These are phyloP conservation scores for Colletotrichum liriopes DNA, from an alignment of 2,329 filamentous ascomycete genomes.

Conservation along the genomic window DNA sequence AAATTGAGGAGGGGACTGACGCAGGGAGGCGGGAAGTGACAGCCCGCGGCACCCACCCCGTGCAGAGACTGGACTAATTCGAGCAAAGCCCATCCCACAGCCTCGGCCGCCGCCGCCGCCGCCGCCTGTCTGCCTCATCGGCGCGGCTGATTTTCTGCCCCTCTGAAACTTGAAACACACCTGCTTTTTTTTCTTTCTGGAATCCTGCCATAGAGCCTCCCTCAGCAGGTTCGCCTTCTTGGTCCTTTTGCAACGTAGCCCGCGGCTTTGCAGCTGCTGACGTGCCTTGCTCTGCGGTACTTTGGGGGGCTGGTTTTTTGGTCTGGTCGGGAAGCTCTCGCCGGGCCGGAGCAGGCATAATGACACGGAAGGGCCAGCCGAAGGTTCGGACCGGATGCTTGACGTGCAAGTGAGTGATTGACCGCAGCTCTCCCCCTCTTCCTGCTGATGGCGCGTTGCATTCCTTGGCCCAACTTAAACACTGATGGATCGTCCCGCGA, in stretches of 20 bases:
- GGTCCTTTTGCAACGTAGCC: background rate
- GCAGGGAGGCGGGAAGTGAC: constrained; percentile 31
- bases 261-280: background rate
- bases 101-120: background rate
- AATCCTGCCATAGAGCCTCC: background rate
- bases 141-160: constrained; percentile 13
- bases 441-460: background rate
- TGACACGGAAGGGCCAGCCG: constrained; percentile 40
- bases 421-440: background rate
- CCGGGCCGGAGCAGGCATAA: constrained; percentile 15
- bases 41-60: constrained; percentile 7
- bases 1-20: constrained; percentile 21
- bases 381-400: constrained; percentile 67
- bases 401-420: constrained; percentile 67
- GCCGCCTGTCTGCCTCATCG: constrained; percentile 3
- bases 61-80: background rate
- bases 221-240: background rate
- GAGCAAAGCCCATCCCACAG: background rate
- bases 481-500: background rate
- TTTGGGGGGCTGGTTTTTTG: background rate
- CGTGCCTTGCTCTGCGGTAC: constrained; percentile 2
- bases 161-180: constrained; percentile 17
- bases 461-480: background rate
- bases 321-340: background rate
- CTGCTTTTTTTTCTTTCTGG: constrained; percentile 3